These are phyloP conservation scores for Parascedosporium putredinis DNA, from an alignment of 2,329 filamentous ascomycete species.

Conservation along the genomic window DNA sequence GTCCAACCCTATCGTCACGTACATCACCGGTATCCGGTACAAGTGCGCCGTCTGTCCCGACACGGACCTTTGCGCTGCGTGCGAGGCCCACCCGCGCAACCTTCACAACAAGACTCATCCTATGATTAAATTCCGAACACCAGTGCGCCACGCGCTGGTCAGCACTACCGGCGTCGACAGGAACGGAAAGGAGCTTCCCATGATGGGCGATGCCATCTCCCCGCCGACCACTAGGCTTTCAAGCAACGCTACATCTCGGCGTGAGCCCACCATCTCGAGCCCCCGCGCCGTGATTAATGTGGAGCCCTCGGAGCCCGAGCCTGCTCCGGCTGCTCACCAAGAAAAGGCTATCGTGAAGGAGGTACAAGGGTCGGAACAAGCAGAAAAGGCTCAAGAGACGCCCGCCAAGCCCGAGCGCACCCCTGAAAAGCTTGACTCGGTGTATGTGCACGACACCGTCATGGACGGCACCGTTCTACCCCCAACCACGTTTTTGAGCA, in stretches of 20 bases:
- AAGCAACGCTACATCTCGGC: slow-evolving; percentile 54
- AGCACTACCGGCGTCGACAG: slow-evolving; percentile 72
- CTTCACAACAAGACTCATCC: slow-evolving; percentile 92
- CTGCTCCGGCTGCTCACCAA: slow-evolving; percentile 7
- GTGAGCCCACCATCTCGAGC: slow-evolving; percentile 24
- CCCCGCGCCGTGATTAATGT: slow-evolving; percentile 5
- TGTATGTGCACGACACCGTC: slow-evolving; percentile 70
- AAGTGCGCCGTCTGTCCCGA: slow-evolving; percentile 97
- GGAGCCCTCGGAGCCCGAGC: slow-evolving; percentile 7
- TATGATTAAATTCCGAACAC: slow-evolving; percentile 91
- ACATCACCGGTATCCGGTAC: slow-evolving; percentile 82
- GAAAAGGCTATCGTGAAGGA: slow-evolving; percentile 14
- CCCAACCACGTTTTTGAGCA: slow-evolving; percentile 70
- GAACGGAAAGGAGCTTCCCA: slow-evolving; percentile 51
- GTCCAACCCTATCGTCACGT: slow-evolving; percentile 38
- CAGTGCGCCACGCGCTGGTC: slow-evolving; percentile 78
- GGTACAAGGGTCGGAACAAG: slow-evolving; percentile 2
- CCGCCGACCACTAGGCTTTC: slow-evolving; percentile 37
- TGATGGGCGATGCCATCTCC: slow-evolving; percentile 54
- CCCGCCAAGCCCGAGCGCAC: slow-evolving; percentile 10
- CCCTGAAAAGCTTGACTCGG: slow-evolving; percentile 28
- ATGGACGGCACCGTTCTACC: slow-evolving; percentile 64
- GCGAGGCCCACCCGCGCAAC: slow-evolving; percentile 79
- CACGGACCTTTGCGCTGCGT: slow-evolving; percentile 87
- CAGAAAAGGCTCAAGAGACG: slow-evolving; percentile 4